Conservation (phyloP, 2,329 filamentous ascomycete species). For the Gremmenia infestans region DNA sequence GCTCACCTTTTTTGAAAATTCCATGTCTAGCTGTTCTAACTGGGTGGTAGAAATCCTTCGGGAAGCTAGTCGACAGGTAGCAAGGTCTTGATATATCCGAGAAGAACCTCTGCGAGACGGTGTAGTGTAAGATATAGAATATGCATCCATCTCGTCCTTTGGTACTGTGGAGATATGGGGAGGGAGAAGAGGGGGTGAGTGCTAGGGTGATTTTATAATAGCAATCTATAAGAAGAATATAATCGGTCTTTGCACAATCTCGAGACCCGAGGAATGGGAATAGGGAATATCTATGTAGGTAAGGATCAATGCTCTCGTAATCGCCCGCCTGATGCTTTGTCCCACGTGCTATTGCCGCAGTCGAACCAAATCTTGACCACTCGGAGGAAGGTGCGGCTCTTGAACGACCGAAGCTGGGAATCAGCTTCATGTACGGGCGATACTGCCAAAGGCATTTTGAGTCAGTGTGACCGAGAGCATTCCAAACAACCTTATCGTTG, state of each 20-base stretch:
- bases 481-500: not conserved
- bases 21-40: conserved; percentile 11
- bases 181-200: not conserved
- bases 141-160: conserved; percentile 12
- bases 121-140: conserved; percentile 23
- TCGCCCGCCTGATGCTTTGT: not conserved
- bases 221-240: no score
- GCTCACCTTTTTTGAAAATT: conserved; percentile 12
- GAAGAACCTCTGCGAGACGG: conserved; percentile 18
- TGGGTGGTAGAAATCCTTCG: conserved; percentile 2
- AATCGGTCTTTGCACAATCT: no score
- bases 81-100: conserved; percentile 25
- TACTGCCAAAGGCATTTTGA: not conserved
- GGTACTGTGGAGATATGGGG: not conserved
- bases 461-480: not conserved
- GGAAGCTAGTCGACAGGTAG: conserved; percentile 9
- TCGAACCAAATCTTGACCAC: not conserved
- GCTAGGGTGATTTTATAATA: not conserved
- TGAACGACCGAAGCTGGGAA: not conserved
- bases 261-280: not conserved
- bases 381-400: not conserved
- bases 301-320: not conserved
- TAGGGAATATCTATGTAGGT: not conserved
- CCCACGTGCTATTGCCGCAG: not conserved
- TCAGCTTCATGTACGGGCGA: not conserved